Percentiles rank a stretch among this genome's conserved stretches.
These are phyloP conservation scores for Aureobasidium pullulans DNA, from an alignment of 2,329 filamentous ascomycete genomes.

Conservation along the genomic window DNA sequence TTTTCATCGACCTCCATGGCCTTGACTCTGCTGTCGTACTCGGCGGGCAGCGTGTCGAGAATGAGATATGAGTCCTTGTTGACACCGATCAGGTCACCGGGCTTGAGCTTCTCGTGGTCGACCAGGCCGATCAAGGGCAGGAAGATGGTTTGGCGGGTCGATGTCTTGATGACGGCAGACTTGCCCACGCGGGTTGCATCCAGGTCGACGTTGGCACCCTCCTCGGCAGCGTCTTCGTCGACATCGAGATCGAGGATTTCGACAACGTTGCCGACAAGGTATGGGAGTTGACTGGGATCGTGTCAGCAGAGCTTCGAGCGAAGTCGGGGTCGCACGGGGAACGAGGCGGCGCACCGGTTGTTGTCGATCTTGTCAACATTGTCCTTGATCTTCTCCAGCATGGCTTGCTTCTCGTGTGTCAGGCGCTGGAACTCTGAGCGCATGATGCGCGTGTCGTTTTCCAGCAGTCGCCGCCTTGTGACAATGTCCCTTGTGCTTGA, in stretches of 20 bases:
- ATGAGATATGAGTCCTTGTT: slow-evolving; percentile 99
- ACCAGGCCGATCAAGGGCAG: slow-evolving; percentile 93
- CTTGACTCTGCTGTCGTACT: slow-evolving; percentile 98
- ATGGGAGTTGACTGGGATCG: slow-evolving; percentile 74
- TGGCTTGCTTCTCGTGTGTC: slow-evolving; percentile 88
- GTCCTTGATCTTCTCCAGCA: slow-evolving; percentile 99
- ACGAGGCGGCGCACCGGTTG: slow-evolving; percentile 63
- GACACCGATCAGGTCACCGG: slow-evolving; percentile 91
- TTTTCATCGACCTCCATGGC: slow-evolving; percentile 99
- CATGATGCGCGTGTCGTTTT: slow-evolving; percentile 98
- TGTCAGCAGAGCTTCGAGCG: slow-evolving; percentile 8
- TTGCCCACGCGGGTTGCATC: slow-evolving; percentile 96
- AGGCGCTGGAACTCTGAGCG: slow-evolving; percentile 92
- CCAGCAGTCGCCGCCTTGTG: slow-evolving; percentile 81
- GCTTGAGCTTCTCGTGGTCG: slow-evolving; percentile 90
- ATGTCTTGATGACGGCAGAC: slow-evolving; percentile 98
- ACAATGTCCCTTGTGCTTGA: slow-evolving; percentile 92
- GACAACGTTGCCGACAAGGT: slow-evolving; percentile 96
- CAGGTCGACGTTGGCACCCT: slow-evolving; percentile 96
- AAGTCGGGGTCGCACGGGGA: not conserved
- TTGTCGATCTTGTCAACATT: slow-evolving; percentile 99
- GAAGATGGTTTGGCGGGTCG: slow-evolving; percentile 97
- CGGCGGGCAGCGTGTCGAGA: slow-evolving; percentile 89
- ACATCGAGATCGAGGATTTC: slow-evolving; percentile 96
- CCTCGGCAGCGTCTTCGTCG: slow-evolving; percentile 88